Conservation (phyloP, 768 basidiomycete species). For the Naganishia friedmannii region DNA sequence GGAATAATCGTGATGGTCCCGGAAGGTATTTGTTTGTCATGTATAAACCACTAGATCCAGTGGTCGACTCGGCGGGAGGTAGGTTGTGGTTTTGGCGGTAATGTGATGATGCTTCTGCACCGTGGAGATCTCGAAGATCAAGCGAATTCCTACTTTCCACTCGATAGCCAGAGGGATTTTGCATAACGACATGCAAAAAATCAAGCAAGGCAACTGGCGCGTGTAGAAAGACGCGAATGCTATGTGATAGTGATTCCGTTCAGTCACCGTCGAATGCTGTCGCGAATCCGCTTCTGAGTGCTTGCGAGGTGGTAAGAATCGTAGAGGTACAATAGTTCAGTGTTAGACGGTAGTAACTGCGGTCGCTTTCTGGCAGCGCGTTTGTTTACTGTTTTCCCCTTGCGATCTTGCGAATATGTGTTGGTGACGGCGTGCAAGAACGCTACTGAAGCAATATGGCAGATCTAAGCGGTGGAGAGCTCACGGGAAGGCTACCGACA, state of each 20-base stretch:
- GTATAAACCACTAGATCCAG: not conserved
- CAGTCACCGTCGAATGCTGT: not conserved
- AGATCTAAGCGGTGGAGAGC: not conserved
- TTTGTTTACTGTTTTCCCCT: no score
- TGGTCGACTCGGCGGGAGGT: not conserved
- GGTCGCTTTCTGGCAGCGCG: not conserved
- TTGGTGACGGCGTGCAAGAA: no score
- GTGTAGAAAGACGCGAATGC: not conserved
- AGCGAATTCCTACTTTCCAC: constrained; percentile 21
- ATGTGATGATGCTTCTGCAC: constrained; percentile 40
- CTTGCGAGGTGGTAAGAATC: no score
- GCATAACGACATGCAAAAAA: constrained; percentile 24
- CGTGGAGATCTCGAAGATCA: constrained; percentile 22
- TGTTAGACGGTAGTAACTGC: no score
- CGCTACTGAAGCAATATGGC: not conserved
- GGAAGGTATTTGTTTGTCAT: constrained; percentile 19
- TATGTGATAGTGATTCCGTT: not conserved
- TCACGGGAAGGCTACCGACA: no score
- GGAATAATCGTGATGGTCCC: constrained; percentile 14
- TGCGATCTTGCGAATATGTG: no score
- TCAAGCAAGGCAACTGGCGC: not conserved
- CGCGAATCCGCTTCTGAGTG: not conserved
- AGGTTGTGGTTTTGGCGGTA: not conserved
- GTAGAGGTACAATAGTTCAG: no score
- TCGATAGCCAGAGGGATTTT: constrained; percentile 20